phyloP scores from a whole-genome alignment of 352 stramenopile species.

The Globisporangium paroecandrum region DNA sequence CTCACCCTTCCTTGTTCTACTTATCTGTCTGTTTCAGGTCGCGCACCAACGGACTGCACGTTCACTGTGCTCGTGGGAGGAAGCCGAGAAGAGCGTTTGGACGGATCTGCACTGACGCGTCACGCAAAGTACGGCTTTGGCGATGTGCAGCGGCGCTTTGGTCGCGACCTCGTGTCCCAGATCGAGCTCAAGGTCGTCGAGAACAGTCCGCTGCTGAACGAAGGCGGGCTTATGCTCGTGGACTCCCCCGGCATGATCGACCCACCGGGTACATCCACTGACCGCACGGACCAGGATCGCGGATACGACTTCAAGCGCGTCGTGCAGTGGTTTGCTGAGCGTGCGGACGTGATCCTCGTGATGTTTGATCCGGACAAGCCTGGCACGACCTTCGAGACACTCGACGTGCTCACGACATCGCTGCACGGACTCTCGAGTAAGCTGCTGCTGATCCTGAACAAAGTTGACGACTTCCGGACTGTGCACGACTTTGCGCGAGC shows the following conservation, averaged over 20 bases:
- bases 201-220: slow-evolving; percentile 61
- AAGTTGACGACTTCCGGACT: slow-evolving; percentile 85
- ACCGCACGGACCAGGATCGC: slow-evolving; percentile 68
- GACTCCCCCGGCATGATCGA: slow-evolving; percentile 89
- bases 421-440: slow-evolving; percentile 77
- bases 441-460: slow-evolving; percentile 84
- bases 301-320: slow-evolving; percentile 87
- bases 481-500: slow-evolving; percentile 85
- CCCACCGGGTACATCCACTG: slow-evolving; percentile 50
- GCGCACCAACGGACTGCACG: slow-evolving; percentile 77
- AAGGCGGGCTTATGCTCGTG: slow-evolving; percentile 81
- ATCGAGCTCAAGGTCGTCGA: slow-evolving; percentile 83
- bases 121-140: slow-evolving; percentile 77
- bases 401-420: slow-evolving; percentile 81
- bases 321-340: slow-evolving; percentile 84
- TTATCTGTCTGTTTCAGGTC: slow-evolving; percentile 13
- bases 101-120: slow-evolving; percentile 67
- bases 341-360: slow-evolving; percentile 82
- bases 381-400: slow-evolving; percentile 85
- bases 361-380: slow-evolving; percentile 90
- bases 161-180: slow-evolving; percentile 78
- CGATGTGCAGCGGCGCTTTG: slow-evolving; percentile 79
- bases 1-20: background rate
- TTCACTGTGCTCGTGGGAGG: slow-evolving; percentile 81
- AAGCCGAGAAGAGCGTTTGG: slow-evolving; percentile 63